Evolutionary conservation across 2,329 filamentous ascomycete genomes (phyloP).

Genomic region (Neofusicoccum laricinum): DNA sequence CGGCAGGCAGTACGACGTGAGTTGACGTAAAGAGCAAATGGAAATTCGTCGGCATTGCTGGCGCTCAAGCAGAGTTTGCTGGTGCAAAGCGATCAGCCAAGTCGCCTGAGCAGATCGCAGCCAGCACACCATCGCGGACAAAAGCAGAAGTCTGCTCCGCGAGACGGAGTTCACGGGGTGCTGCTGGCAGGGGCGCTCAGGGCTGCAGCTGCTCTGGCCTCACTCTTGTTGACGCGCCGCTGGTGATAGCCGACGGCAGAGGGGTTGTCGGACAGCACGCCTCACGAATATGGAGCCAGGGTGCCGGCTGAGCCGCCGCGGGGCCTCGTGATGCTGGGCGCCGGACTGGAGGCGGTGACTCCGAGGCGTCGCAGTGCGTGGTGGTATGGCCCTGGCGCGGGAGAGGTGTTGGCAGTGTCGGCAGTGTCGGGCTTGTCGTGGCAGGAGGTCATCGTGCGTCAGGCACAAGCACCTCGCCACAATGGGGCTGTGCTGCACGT

Average conservation of each 20-base stretch:
- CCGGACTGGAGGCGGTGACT: background rate
- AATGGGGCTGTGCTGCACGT: no score
- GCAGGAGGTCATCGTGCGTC: background rate
- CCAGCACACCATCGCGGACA: slow-evolving; percentile 9
- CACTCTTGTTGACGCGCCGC: background rate
- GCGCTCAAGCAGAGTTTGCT: background rate
- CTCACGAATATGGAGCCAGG: background rate
- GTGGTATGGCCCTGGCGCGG: slow-evolving; percentile 3
- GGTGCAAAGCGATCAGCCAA: slow-evolving; percentile 2
- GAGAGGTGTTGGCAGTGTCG: background rate
- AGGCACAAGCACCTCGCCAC: background rate
- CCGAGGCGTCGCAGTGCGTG: slow-evolving; percentile 3
- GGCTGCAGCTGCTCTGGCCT: slow-evolving; percentile 13
- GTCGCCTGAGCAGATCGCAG: slow-evolving; percentile 1
- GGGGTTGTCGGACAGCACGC: slow-evolving; percentile 7
- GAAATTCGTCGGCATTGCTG: slow-evolving; percentile 1
- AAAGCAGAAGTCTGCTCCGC: slow-evolving; percentile 12
- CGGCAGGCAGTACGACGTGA: background rate
- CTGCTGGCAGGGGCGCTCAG: slow-evolving; percentile 3
- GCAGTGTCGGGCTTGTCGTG: background rate
- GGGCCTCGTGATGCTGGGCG: slow-evolving; percentile 6
- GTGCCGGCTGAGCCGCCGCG: slow-evolving; percentile 3
- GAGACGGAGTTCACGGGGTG: background rate
- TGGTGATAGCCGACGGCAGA: slow-evolving; percentile 1
- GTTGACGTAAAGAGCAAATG: slow-evolving; percentile 7